Base-by-base conservation (phyloP, 2,329 filamentous ascomycete species). In the Colletotrichum sp. region DNA sequence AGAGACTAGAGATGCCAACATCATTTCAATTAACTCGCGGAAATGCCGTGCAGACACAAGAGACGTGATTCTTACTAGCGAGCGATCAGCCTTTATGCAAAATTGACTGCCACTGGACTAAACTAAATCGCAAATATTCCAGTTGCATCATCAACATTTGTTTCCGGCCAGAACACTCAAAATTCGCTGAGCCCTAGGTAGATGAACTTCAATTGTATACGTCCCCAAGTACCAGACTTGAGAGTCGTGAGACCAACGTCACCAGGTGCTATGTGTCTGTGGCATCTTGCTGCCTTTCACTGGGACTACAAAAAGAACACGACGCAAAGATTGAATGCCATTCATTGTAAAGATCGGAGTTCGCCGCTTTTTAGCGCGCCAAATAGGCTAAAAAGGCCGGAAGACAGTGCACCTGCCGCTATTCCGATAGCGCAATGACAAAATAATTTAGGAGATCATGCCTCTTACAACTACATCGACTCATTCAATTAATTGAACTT, bases 31-130 rank as follows among this genome's bases (percentile, higher is more conserved):
- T 13, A 21, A 7, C 0, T 21, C 6, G n/a, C 10, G n/a, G n/a
- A 8, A 48, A 5, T 48, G 10, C 43, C 0, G n/a, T 48, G 43
- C 43, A 48, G n/a, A 48, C 0, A 48, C 0, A 10, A 5, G 10
- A 48, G 43, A 13, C 43, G 1, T 52, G 10, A 21, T 21, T 52
- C 10, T 52, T 21, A 8, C 43, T 3, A 21, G 1, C 1, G n/a
- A 8, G 43, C n/a, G 2, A 13, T 10, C 43, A 13, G n/a, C 18
- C 10, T 7, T 3, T 0, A 8, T 21, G 3, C 0, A 1, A 13
- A 4, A 48, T 48, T 48, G 10, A 21, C 43, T 8, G 1, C 10
- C 1, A 21, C 43, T 21, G 9, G 18, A 43, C 18, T n/a, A 6
- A 43, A n/a, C n/a, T 21, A 21, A 7, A 5, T 21, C 43, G 10